Evolutionary conservation across 164 flowering plant genomes (phyloP), one percentile per base, ranked within the genome.

Genomic region (Buxus sempervirens): DNA sequence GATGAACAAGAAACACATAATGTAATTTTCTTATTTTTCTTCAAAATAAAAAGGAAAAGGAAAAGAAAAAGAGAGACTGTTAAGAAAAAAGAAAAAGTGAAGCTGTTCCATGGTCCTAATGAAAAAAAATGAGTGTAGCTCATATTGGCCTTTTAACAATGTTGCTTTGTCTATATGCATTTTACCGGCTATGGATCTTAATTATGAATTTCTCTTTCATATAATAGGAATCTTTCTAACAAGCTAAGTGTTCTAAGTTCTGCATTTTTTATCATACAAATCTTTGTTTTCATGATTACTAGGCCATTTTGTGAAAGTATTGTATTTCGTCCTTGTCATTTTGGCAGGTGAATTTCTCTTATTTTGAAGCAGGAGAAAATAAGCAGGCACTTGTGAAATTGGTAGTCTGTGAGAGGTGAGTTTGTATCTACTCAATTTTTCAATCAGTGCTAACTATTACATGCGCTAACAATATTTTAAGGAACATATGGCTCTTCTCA

Each of bases 381-480:
- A 95, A 95, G 74, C 97, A 92, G 72, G 99, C 97, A 58, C 83
- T 95, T 51, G 99, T 95, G 78, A 92, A 95, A 76, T 78, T 95
- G 76, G 91, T 89, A 41, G 75, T 83, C 64, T 95, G 97, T 82
- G 80, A 81, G 70, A 82, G 90, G 97, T 88, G 25, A 72, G 85
- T 66, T 10, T 41, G 54, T 63, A 38, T 25, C 22, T 38, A 36
- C 21, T 67, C 9, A 45, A 45, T 45, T 45, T 45, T 15, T 45
- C 51, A 4, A 45, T 45, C 5, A 45, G 14, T 45, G 13, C 51
- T 10, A 15, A 15, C 51, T 10, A 45, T 45, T 15, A 10, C 13
- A 45, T 45, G 51, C 51, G 7, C 38, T 32, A 7, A 32, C 7
- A 32, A 32, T 32, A 32, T 7, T 32, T 32, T 32, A 32, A 32